Base-by-base conservation (phyloP, 2,329 filamentous ascomycete genomes). In the Aureobasidium mangrovei region DNA sequence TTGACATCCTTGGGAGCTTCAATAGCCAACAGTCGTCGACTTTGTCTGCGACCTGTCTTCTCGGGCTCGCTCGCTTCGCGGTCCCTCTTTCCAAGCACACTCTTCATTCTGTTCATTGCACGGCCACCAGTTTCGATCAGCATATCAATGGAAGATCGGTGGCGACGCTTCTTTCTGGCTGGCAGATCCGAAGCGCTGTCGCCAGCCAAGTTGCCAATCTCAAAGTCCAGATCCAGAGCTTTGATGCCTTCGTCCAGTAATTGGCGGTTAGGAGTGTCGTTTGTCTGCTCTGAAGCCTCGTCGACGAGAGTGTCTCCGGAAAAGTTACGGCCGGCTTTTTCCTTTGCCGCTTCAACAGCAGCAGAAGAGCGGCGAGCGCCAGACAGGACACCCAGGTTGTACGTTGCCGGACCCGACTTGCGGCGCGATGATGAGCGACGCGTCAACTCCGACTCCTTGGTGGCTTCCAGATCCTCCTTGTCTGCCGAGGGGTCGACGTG, bases 381-480 rank as follows among this genome's bases (percentile, higher is more conserved):
- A 29, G 61, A 60, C 28, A 68, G 58, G 27, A 61, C 56, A 54
- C 62, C 65, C 12, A 69, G 54, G 62, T 88, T 88, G 70, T 88
- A 88, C 12, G 83, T 78, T 9, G 79, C 76, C 18, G 81, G 72
- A 52, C 74, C 77, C n/a, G 70, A 63, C 58, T 79, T 77, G 36
- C 75, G 71, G 62, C 83, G 79, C 61, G 77, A 77, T 57, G 78
- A 74, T 55, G 81, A 78, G 51, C 64, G 48, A 31, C 52, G 42
- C 35, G 48, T 43, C 46, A 38, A 33, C 4, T 46, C 44, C 12
- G 48, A 44, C 39, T 53, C 36, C 3, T 8, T 33, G 31, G 40
- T 36, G 27, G 39, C 31, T 38, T 32, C 57, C 38, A 24, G 59
- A 41, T 51, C 70, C 64, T 56, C 63, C 59, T 59, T 59, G 27